A percentile compares a stretch with the other conserved stretches of the same genome.
phyloP scores from a whole-genome alignment of 768 basidiomycete species.

The Clitopilus hobsonii region DNA sequence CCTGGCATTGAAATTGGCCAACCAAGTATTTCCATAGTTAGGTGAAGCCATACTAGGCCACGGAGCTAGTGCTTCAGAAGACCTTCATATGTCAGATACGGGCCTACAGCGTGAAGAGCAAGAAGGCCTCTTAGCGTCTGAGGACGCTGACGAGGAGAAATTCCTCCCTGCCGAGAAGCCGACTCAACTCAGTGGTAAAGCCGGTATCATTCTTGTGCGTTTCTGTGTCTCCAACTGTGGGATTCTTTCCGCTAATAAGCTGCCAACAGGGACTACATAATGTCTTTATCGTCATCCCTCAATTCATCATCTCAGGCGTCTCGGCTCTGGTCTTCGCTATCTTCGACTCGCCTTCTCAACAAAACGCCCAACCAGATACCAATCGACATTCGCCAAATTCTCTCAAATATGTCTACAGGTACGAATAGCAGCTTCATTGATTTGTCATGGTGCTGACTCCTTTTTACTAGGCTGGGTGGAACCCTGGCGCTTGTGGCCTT shows the following conservation, averaged over 20 bases:
- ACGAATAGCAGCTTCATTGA: neutral
- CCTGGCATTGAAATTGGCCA: neutral
- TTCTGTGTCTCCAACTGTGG: neutral
- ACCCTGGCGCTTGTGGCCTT: slow-evolving; percentile 50
- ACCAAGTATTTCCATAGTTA: slow-evolving; percentile 39
- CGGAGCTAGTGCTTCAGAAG: slow-evolving; percentile 28
- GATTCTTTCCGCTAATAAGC: neutral
- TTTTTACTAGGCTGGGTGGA: slow-evolving; percentile 46
- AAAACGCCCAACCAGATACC: slow-evolving; percentile 15
- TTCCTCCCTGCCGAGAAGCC: slow-evolving; percentile 34
- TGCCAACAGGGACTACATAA: slow-evolving; percentile 83
- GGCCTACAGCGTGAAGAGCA: slow-evolving; percentile 25
- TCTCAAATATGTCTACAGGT: slow-evolving; percentile 81
- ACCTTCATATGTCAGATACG: slow-evolving; percentile 41
- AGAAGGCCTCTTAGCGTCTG: slow-evolving; percentile 2
- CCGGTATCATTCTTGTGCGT: slow-evolving; percentile 82
- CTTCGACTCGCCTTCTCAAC: slow-evolving; percentile 49
- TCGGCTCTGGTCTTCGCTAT: slow-evolving; percentile 85
- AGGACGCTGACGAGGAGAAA: neutral
- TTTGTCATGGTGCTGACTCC: neutral
- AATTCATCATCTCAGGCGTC: slow-evolving; percentile 87
- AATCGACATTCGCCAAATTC: slow-evolving; percentile 50
- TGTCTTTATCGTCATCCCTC: slow-evolving; percentile 89
- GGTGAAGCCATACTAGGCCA: slow-evolving; percentile 81
- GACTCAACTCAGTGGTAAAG: slow-evolving; percentile 70